These are phyloP conservation scores for Digitaria exilis DNA, from an alignment of 202 grass and related monocot species.

Conservation along the genomic window DNA sequence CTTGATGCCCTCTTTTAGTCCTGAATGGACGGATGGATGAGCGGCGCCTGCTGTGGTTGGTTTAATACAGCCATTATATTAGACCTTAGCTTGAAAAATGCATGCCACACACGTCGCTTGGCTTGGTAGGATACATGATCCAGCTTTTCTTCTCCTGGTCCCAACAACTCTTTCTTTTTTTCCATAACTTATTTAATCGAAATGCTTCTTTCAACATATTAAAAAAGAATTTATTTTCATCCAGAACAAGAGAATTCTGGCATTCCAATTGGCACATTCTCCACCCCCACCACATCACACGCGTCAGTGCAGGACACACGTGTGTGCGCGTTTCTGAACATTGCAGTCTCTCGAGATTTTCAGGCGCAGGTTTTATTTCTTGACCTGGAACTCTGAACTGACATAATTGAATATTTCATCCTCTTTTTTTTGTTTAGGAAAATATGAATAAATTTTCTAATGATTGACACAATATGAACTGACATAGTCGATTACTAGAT, in stretches of 20 bases:
- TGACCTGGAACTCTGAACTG: background rate
- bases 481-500: too few species aligned
- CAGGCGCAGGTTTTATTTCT: background rate
- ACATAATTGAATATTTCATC: background rate
- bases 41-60: background rate
- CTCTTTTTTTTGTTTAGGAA: background rate
- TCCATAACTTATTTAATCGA: background rate
- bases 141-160: slow-evolving; percentile 22
- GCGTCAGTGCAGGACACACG: slow-evolving; percentile 8
- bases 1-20: background rate
- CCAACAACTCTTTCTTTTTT: background rate
- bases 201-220: background rate
- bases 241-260: background rate
- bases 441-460: background rate
- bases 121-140: background rate
- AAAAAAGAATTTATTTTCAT: background rate
- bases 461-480: too few species aligned
- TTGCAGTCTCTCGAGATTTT: background rate
- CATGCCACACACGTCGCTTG: slow-evolving; percentile 40
- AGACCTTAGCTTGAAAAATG: background rate
- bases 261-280: slow-evolving; percentile 19
- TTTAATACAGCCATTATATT: background rate
- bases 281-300: background rate
- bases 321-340: background rate
- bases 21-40: background rate